A percentile compares a stretch with the other conserved stretches of the same genome.
These are phyloP conservation scores for Domatiomyces catenatus DNA, from an alignment of 2,329 filamentous ascomycete species.

Conservation along the genomic window DNA sequence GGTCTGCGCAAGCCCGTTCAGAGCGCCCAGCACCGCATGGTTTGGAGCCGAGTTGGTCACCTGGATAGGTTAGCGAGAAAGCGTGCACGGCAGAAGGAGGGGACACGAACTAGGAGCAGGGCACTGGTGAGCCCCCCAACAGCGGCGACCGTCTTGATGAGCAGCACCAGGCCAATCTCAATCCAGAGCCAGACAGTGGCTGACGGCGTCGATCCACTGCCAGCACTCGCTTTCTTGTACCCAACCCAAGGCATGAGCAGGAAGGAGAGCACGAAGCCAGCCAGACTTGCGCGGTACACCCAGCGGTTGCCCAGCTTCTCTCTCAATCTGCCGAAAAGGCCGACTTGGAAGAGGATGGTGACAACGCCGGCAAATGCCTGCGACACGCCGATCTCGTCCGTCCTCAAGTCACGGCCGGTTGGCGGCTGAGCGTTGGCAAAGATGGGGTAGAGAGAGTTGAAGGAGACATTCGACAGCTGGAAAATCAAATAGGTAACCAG, in stretches of 20 bases:
- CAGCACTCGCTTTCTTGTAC: constrained; percentile 47
- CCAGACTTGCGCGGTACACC: constrained; percentile 63
- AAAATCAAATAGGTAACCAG: constrained; percentile 82
- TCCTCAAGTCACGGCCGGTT: constrained; percentile 58
- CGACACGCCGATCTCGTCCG: constrained; percentile 69
- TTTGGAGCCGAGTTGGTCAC: constrained; percentile 89
- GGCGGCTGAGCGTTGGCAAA: constrained; percentile 66
- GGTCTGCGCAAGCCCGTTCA: constrained; percentile 89
- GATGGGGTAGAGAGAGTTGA: constrained; percentile 88
- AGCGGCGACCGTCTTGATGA: constrained; percentile 79
- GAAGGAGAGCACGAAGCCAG: constrained; percentile 70
- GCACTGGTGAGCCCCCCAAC: constrained; percentile 84
- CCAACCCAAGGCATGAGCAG: constrained; percentile 79
- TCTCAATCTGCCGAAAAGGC: constrained; percentile 65
- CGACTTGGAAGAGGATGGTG: constrained; percentile 81
- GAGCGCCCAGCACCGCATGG: constrained; percentile 66
- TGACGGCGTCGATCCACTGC: constrained; percentile 40
- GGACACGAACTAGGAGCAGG: constrained; percentile 55
- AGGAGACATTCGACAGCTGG: constrained; percentile 84
- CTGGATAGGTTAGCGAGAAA: constrained; percentile 28
- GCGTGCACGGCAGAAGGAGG: neutral
- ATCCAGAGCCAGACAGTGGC: constrained; percentile 50
- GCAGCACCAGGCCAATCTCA: constrained; percentile 64
- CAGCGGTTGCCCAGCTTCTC: constrained; percentile 69
- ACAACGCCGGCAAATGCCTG: constrained; percentile 69